phyloP scores from a whole-genome alignment of 495 filamentous ascomycete genomes.

The Trichoderma orchidacearum region DNA sequence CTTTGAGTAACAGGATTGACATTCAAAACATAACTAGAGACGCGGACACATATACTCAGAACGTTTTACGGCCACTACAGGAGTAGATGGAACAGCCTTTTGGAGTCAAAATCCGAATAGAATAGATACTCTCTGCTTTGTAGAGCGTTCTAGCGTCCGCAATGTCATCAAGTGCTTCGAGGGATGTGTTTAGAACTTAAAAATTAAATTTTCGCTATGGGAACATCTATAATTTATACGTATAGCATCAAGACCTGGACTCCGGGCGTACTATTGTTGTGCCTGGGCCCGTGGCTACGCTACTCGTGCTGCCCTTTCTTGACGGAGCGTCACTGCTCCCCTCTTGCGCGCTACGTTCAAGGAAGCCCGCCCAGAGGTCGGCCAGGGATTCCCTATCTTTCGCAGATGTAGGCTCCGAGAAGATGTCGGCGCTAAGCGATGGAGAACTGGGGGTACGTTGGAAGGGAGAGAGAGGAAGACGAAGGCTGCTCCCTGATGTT shows the following conservation, averaged over 20 bases:
- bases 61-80: constrained; percentile 23
- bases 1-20: constrained; percentile 35
- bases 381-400: constrained; percentile 61
- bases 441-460: constrained; percentile 79
- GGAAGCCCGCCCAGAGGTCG: constrained; percentile 83
- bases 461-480: constrained; percentile 64
- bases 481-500: constrained; percentile 32
- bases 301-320: constrained; percentile 30
- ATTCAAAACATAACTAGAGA: constrained; percentile 33
- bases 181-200: too few species aligned
- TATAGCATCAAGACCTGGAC: neutral
- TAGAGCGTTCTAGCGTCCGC: too few species aligned
- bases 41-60: constrained; percentile 38
- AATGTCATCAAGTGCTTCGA: too few species aligned
- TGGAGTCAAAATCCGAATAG: too few species aligned
- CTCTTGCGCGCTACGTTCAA: constrained; percentile 70
- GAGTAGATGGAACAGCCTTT: neutral
- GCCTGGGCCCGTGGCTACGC: constrained; percentile 15
- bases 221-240: neutral
- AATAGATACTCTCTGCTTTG: too few species aligned
- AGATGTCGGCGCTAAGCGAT: constrained; percentile 56
- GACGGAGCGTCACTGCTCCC: constrained; percentile 8
- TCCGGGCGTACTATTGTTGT: neutral
- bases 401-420: constrained; percentile 36
- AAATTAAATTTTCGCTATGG: neutral